Evolutionary conservation across 2,329 filamentous ascomycete species (phyloP).

Genomic region (Sporothrix globosa): DNA sequence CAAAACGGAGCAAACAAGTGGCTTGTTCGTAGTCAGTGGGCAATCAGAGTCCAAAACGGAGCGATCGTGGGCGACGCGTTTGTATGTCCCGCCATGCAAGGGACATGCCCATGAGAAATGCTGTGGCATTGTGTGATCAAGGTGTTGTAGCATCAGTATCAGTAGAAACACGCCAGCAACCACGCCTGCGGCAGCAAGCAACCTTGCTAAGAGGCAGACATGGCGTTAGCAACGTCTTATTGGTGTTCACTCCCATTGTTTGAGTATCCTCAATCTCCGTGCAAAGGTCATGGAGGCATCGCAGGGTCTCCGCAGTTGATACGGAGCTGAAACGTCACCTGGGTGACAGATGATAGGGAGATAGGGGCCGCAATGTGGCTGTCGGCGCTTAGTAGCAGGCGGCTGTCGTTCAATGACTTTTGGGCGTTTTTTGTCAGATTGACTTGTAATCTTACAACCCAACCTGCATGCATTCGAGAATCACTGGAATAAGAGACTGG

Average conservation of each 20-base stretch:
- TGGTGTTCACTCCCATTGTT: neutral
- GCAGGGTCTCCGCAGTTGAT: constrained; percentile 28
- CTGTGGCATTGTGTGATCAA: neutral
- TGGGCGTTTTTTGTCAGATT: neutral
- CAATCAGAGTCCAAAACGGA: constrained; percentile 24
- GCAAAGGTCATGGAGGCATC: neutral
- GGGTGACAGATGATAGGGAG: neutral
- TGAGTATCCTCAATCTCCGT: neutral
- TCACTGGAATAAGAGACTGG: neutral
- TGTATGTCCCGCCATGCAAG: neutral
- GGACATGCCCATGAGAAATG: constrained; percentile 1
- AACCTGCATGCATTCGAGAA: neutral
- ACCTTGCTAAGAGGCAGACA: neutral
- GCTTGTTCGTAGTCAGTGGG: neutral
- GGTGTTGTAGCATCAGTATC: too few species aligned
- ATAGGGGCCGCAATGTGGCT: neutral
- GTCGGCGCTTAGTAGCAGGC: constrained; percentile 6
- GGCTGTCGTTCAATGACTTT: constrained; percentile 5
- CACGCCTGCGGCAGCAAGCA: constrained; percentile 5
- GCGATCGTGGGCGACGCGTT: neutral
- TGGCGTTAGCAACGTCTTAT: too few species aligned
- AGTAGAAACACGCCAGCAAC: neutral
- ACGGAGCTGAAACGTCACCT: constrained; percentile 29
- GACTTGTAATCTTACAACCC: too few species aligned
- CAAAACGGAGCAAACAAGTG: neutral